These are phyloP conservation scores for Prinsepia uniflora DNA, from an alignment of 306 rosid genomes.

Conservation along the genomic window DNA sequence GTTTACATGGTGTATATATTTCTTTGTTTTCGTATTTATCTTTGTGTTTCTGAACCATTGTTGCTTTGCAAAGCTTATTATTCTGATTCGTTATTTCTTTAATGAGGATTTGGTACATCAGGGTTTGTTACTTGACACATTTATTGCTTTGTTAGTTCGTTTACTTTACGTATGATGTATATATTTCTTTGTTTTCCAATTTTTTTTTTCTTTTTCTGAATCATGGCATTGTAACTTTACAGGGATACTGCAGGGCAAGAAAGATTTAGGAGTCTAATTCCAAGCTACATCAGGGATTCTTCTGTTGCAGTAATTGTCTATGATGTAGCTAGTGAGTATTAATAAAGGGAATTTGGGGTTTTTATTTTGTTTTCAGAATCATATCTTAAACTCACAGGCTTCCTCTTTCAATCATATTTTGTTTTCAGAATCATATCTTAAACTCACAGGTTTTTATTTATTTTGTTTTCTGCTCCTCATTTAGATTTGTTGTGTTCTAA, in stretches of 20 bases:
- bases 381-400: not conserved
- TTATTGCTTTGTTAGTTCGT: not conserved
- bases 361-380: not conserved
- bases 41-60: no score
- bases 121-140: not conserved
- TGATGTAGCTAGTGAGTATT: slow-evolving; percentile 82
- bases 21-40: no score
- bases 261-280: slow-evolving; percentile 97
- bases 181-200: not conserved
- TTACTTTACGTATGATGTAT: not conserved
- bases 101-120: not conserved
- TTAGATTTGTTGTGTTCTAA: slow-evolving; percentile 17
- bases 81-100: slow-evolving; percentile 1
- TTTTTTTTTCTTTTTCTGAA: slow-evolving; percentile 19
- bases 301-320: slow-evolving; percentile 92
- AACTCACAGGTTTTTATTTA: not conserved
- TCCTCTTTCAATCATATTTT: not conserved
- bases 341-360: not conserved
- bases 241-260: slow-evolving; percentile 99
- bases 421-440: not conserved
- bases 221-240: slow-evolving; percentile 20
- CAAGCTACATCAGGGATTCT: slow-evolving; percentile 98
- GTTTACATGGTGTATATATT: no score
- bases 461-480: not conserved
- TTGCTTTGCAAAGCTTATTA: not conserved